Percentiles rank a stretch among this genome's conserved stretches.
phyloP scores from a whole-genome alignment of 768 basidiomycete genomes.

The Brasilioporus rufonigricans region DNA sequence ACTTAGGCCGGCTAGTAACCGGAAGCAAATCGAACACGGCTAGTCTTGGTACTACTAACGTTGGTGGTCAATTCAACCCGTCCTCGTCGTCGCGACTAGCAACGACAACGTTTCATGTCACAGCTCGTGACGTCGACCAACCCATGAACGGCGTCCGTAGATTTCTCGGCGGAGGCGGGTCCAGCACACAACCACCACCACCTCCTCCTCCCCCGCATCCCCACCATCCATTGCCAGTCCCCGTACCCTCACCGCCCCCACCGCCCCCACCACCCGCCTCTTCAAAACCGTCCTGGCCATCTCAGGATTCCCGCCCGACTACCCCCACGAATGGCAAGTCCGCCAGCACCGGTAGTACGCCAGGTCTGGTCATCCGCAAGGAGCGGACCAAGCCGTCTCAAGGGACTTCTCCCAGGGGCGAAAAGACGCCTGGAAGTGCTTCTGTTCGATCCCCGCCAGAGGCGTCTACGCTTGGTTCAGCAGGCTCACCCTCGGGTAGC shows the following conservation, averaged over 20 bases:
- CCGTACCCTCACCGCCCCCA: conserved; percentile 21
- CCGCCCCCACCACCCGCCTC: conserved; percentile 26
- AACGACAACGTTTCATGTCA: conserved; percentile 23
- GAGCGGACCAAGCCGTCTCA: conserved; percentile 38
- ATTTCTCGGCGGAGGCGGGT: conserved; percentile 49
- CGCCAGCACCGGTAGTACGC: conserved; percentile 14
- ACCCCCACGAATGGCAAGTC: conserved; percentile 26
- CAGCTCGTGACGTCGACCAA: conserved; percentile 15
- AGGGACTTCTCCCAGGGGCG: conserved; percentile 20
- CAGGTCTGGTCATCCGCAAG: conserved; percentile 51
- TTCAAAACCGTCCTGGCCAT: conserved; percentile 45
- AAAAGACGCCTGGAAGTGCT: conserved; percentile 22
- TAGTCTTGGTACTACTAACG: too few species aligned
- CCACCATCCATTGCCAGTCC: conserved; percentile 11
- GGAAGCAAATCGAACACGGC: neutral
- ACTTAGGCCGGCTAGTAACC: too few species aligned
- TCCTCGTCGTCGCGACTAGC: neutral
- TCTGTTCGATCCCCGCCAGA: conserved; percentile 27
- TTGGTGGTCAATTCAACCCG: neutral
- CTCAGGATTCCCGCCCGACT: conserved; percentile 38
- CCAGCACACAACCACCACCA: conserved; percentile 32
- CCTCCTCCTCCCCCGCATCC: conserved; percentile 12
- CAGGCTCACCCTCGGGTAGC: conserved; percentile 26
- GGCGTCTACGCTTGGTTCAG: conserved; percentile 19
- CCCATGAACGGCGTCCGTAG: conserved; percentile 73